phyloP scores from a whole-genome alignment of 208 protist species.

The Balamuthia mandrillaris region DNA sequence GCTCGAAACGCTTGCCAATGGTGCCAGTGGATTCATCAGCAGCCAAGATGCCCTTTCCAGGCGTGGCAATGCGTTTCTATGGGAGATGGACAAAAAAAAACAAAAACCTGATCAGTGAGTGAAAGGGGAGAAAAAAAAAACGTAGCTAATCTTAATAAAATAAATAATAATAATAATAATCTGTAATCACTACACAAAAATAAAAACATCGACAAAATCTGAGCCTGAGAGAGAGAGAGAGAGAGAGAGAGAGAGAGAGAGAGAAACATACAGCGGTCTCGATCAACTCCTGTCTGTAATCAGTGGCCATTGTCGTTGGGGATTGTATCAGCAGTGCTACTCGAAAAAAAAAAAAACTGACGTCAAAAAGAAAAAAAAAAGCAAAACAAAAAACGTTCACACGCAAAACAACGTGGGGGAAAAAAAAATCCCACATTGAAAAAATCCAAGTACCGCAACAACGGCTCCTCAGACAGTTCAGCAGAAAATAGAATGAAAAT shows the following conservation, averaged over 20 bases:
- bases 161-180: neutral
- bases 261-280: neutral
- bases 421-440: neutral
- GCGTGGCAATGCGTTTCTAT: conserved; percentile 28
- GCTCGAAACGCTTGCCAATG: conserved; percentile 89
- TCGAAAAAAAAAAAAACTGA: neutral
- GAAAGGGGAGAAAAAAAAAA: neutral
- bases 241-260: neutral
- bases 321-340: neutral
- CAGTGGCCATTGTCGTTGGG: neutral
- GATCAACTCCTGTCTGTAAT: conserved; percentile 25
- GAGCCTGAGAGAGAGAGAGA: neutral
- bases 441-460: too few relatives aligned
- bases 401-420: neutral
- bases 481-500: too few relatives aligned
- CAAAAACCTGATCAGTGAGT: neutral
- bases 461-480: too few relatives aligned
- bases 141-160: neutral
- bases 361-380: neutral
- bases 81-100: neutral
- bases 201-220: neutral
- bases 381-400: neutral
- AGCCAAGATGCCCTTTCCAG: conserved; percentile 93
- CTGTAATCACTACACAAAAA: neutral
- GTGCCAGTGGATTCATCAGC: conserved; percentile 91